A percentile compares a stretch with the other conserved stretches of the same genome.
Conservation (phyloP, 2,329 filamentous ascomycete species). For the Claviceps pazoutovae region DNA sequence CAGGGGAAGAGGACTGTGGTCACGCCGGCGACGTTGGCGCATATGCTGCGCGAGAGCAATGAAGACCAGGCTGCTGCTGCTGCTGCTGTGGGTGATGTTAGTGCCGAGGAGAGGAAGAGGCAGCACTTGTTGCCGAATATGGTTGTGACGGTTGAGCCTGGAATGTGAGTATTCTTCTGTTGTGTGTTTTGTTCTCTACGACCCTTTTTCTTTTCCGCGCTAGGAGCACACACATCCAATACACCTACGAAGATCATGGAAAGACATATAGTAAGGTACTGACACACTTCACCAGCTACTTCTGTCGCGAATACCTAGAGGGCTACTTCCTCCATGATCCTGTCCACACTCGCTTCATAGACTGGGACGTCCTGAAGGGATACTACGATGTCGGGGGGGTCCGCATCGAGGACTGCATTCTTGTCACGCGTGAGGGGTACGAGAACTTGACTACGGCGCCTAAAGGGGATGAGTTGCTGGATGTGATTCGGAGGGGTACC, state of each 20-base stretch:
- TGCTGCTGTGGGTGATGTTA: slow-evolving; percentile 2
- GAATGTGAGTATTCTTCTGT: slow-evolving; percentile 35
- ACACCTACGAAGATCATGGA: not conserved
- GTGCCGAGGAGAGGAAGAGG: slow-evolving; percentile 13
- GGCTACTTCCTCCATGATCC: slow-evolving; percentile 48
- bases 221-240: not conserved
- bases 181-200: not conserved
- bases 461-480: slow-evolving; percentile 58
- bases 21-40: slow-evolving; percentile 20
- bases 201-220: not conserved
- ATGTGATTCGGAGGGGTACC: slow-evolving; percentile 37
- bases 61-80: not conserved
- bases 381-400: slow-evolving; percentile 79
- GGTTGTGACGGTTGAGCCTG: slow-evolving; percentile 69
- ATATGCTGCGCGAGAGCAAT: not conserved
- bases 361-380: slow-evolving; percentile 46
- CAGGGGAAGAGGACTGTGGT: slow-evolving; percentile 29
- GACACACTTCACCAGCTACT: slow-evolving; percentile 40
- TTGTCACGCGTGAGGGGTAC: slow-evolving; percentile 62
- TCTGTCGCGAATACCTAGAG: slow-evolving; percentile 60
- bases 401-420: slow-evolving; percentile 80
- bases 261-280: not conserved
- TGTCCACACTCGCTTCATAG: slow-evolving; percentile 48
- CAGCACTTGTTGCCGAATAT: slow-evolving; percentile 44
- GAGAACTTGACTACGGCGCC: slow-evolving; percentile 76